Evolutionary conservation across 345 rosid genomes (phyloP).

Genomic region (Corchorus capsularis): DNA sequence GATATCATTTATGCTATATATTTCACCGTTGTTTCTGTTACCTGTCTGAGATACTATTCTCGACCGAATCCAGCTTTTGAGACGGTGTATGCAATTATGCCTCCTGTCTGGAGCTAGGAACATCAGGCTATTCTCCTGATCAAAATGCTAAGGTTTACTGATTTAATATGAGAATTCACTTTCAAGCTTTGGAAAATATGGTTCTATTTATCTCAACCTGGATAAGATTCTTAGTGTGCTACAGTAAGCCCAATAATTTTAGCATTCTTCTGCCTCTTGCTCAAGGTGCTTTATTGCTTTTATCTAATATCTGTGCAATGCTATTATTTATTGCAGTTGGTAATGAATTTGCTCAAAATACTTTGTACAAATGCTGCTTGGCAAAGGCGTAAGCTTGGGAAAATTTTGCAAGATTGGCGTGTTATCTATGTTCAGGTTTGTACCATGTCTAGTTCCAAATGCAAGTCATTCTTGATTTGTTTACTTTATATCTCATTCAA

Average conservation of each 20-base stretch:
- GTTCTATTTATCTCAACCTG: neutral
- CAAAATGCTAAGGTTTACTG: neutral
- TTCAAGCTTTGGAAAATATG: neutral
- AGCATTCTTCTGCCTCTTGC: constrained; percentile 16
- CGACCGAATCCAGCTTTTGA: neutral
- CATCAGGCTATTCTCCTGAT: neutral
- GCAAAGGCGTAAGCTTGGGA: constrained; percentile 99
- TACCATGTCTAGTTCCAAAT: constrained; percentile 16
- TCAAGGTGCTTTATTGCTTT: constrained; percentile 17
- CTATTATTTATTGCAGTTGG: constrained; percentile 63
- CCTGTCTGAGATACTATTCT: neutral
- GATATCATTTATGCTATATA: constrained; percentile 8
- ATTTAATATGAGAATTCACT: neutral
- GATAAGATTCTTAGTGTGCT: neutral
- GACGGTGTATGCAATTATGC: neutral
- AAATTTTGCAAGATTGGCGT: constrained; percentile 96
- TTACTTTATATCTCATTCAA: constrained; percentile 7
- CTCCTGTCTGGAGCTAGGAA: neutral
- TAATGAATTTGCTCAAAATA: constrained; percentile 86
- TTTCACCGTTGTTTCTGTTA: neutral
- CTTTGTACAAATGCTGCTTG: constrained; percentile 95
- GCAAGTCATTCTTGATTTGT: constrained; percentile 7
- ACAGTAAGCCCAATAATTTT: constrained; percentile 16
- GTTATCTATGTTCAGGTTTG: constrained; percentile 75
- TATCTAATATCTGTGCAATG: constrained; percentile 28